Conservation (phyloP, 306 rosid genomes). For the Cicer yamashitae region DNA sequence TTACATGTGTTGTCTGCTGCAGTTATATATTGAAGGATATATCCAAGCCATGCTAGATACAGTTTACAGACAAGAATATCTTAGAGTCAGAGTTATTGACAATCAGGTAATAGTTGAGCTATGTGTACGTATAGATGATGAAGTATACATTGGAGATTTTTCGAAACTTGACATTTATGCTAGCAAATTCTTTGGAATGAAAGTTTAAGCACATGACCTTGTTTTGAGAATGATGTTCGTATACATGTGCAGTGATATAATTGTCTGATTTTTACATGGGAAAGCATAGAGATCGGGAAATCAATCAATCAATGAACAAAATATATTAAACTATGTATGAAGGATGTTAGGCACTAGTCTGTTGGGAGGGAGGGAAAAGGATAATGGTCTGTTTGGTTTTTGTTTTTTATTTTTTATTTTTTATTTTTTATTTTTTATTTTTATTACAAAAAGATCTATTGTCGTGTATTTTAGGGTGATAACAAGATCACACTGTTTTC, state of each 20-base stretch:
- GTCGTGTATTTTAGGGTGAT: too few relatives aligned
- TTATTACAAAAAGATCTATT: background rate
- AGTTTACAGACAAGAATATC: slow-evolving; percentile 85
- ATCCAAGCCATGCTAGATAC: slow-evolving; percentile 98
- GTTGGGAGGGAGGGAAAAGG: background rate
- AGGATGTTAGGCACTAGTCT: slow-evolving; percentile 1
- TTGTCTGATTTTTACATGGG: slow-evolving; percentile 18
- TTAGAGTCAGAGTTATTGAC: slow-evolving; percentile 86
- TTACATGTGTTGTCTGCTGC: slow-evolving; percentile 54
- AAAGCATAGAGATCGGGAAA: slow-evolving; percentile 34
- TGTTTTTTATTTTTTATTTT: background rate
- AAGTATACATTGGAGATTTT: slow-evolving; percentile 26
- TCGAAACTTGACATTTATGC: slow-evolving; percentile 14
- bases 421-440: background rate
- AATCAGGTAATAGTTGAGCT: slow-evolving; percentile 65
- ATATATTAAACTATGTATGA: slow-evolving; percentile 14
- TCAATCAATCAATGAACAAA: slow-evolving; percentile 35
- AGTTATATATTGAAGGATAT: slow-evolving; percentile 97
- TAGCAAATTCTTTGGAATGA: slow-evolving; percentile 4
- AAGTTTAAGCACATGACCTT: slow-evolving; percentile 18
- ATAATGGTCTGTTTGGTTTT: background rate
- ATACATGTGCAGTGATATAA: slow-evolving; percentile 17
- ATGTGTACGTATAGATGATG: slow-evolving; percentile 35
- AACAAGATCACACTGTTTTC: background rate
- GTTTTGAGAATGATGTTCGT: slow-evolving; percentile 34